These are phyloP conservation scores for Oxyria digyna DNA, from an alignment of 148 eudicot genomes.

Conservation along the genomic window DNA sequence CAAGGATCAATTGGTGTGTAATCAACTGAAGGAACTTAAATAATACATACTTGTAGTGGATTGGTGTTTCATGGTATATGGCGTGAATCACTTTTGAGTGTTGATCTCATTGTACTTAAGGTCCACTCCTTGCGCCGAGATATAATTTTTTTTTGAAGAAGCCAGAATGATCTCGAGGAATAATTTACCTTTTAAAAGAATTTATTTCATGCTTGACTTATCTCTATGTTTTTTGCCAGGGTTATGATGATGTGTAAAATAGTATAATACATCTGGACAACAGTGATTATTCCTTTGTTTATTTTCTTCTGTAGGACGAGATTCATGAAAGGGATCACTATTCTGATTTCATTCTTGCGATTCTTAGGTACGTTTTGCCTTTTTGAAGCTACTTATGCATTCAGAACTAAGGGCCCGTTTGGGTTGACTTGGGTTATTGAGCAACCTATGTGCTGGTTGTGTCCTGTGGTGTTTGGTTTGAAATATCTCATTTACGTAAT, in stretches of 20 bases:
- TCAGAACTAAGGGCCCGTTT: too few relatives aligned
- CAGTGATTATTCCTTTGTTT: neutral
- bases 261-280: neutral
- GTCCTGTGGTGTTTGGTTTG: neutral
- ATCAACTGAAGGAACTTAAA: neutral
- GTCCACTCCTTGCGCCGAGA: too few relatives aligned
- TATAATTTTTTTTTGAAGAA: too few relatives aligned
- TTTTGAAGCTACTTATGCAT: neutral
- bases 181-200: neutral
- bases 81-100: too few relatives aligned
- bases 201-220: neutral
- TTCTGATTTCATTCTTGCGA: slow-evolving; percentile 85
- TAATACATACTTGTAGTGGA: neutral
- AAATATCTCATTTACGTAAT: neutral
- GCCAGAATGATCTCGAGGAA: neutral
- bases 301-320: slow-evolving; percentile 53
- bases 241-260: neutral
- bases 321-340: slow-evolving; percentile 93
- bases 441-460: neutral
- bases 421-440: neutral
- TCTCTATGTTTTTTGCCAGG: neutral
- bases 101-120: too few relatives aligned
- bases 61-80: neutral
- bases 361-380: slow-evolving; percentile 54
- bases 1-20: too few relatives aligned